Evolutionary conservation across 805 yeast species (phyloP).

Genomic region (Suhomyces sp.): DNA sequence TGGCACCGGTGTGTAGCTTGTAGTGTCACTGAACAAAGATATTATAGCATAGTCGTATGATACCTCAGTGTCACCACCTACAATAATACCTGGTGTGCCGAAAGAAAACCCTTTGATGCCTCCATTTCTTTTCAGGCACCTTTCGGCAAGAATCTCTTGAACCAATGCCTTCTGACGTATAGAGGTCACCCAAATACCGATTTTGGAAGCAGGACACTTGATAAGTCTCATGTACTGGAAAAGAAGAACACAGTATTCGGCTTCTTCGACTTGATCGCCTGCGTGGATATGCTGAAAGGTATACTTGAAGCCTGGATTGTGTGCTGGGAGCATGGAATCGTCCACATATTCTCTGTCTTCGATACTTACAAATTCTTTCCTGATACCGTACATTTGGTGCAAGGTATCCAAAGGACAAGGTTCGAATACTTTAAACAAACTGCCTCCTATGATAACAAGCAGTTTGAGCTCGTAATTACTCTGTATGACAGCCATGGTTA

Average conservation of each 20-base stretch:
- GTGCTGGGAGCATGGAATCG: not conserved
- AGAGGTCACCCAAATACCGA: conserved; percentile 42
- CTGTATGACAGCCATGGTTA: conserved; percentile 2
- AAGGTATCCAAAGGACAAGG: not conserved
- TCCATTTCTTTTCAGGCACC: not conserved
- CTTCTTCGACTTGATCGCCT: conserved; percentile 27
- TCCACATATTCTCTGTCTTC: not conserved
- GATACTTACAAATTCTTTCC: not conserved
- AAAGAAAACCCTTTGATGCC: conserved; percentile 15
- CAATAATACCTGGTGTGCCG: conserved; percentile 15
- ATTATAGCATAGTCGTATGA: conserved; percentile 7
- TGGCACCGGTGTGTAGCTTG: conserved; percentile 23
- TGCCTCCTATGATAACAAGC: conserved; percentile 9
- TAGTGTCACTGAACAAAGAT: conserved; percentile 1
- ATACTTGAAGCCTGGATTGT: conserved; percentile 11
- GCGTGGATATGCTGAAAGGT: conserved; percentile 10
- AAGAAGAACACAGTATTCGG: conserved; percentile 44
- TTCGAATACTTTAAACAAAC: not conserved
- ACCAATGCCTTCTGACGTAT: conserved; percentile 41
- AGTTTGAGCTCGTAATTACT: conserved; percentile 2
- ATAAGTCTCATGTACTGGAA: conserved; percentile 45
- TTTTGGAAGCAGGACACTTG: conserved; percentile 38
- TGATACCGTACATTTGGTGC: not conserved
- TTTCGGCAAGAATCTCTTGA: conserved; percentile 31
- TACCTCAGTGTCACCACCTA: not conserved